phyloP scores from a whole-genome alignment of 768 basidiomycete genomes.

The Lentinus tigrinus region DNA sequence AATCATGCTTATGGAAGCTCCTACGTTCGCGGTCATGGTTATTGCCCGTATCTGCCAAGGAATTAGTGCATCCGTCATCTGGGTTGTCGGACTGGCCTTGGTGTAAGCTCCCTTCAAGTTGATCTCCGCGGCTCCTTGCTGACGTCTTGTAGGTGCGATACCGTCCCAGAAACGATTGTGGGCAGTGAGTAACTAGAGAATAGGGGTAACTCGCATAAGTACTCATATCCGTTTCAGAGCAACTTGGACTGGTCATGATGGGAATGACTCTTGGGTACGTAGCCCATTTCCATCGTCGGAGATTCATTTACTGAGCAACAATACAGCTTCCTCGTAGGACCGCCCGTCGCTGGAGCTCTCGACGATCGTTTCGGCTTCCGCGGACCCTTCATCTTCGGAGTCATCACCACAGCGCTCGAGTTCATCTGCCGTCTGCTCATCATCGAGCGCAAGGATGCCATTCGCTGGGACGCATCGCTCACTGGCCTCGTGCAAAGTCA shows the following conservation, averaged over 20 bases:
- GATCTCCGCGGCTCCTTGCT: neutral
- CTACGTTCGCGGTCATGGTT: conserved; percentile 37
- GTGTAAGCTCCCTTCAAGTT: conserved; percentile 25
- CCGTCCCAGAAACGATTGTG: conserved; percentile 31
- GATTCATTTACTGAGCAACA: neutral
- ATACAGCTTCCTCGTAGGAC: conserved; percentile 33
- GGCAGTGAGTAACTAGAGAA: conserved; percentile 31
- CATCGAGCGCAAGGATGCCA: conserved; percentile 37
- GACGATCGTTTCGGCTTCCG: conserved; percentile 36
- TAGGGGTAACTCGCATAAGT: too few species aligned
- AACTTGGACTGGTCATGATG: conserved; percentile 40
- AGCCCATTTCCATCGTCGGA: neutral
- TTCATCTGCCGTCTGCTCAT: conserved; percentile 36
- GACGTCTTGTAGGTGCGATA: conserved; percentile 32
- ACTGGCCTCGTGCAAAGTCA: conserved; percentile 1
- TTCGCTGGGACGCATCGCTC: conserved; percentile 30
- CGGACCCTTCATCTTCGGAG: conserved; percentile 38
- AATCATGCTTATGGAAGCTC: conserved; percentile 40
- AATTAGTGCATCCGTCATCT: conserved; percentile 39
- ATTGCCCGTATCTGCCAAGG: conserved; percentile 40
- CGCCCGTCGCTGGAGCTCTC: conserved; percentile 39
- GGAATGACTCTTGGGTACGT: conserved; percentile 38
- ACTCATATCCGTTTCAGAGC: conserved; percentile 28
- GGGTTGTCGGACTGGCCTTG: conserved; percentile 40
- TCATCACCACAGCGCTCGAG: conserved; percentile 33